phyloP scores from a whole-genome alignment of 495 filamentous ascomycete genomes.

The Cercophora newfieldiana region DNA sequence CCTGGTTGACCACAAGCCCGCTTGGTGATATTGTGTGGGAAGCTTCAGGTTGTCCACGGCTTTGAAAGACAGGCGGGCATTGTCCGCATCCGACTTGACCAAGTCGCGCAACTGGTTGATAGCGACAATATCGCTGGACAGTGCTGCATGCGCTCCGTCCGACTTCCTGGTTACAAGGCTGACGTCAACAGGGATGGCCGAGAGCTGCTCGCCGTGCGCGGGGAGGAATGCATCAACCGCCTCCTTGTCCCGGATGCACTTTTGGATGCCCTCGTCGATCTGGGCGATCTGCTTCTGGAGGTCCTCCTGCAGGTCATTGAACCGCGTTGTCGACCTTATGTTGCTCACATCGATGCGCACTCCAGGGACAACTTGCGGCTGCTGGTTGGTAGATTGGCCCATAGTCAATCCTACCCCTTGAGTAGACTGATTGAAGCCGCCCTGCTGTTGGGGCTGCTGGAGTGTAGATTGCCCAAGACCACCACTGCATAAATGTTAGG shows the following conservation, averaged over 20 bases:
- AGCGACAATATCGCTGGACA: constrained; percentile 70
- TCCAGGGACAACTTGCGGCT: constrained; percentile 60
- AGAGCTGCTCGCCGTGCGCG: constrained; percentile 62
- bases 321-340: constrained; percentile 82
- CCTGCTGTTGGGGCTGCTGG: constrained; percentile 43
- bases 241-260: constrained; percentile 61
- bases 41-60: constrained; percentile 75
- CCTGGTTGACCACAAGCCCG: constrained; percentile 54
- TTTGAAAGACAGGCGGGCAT: constrained; percentile 72
- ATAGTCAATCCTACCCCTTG: constrained; percentile 42
- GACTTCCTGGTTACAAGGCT: constrained; percentile 70
- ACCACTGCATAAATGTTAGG: constrained; percentile 26
- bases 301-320: constrained; percentile 80
- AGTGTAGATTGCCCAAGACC: constrained; percentile 22
- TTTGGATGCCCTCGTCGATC: constrained; percentile 72
- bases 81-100: constrained; percentile 65
- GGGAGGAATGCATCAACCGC: constrained; percentile 63
- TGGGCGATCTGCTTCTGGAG: constrained; percentile 73
- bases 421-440: constrained; percentile 39
- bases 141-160: constrained; percentile 68
- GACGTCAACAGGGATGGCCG: constrained; percentile 70
- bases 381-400: constrained; percentile 46
- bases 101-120: constrained; percentile 65
- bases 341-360: constrained; percentile 75
- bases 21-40: constrained; percentile 69